Evolutionary conservation across 2,329 filamentous ascomycete genomes (phyloP), one percentile per base, ranked within the genome.

Genomic region (Aspergillus tanneri): DNA sequence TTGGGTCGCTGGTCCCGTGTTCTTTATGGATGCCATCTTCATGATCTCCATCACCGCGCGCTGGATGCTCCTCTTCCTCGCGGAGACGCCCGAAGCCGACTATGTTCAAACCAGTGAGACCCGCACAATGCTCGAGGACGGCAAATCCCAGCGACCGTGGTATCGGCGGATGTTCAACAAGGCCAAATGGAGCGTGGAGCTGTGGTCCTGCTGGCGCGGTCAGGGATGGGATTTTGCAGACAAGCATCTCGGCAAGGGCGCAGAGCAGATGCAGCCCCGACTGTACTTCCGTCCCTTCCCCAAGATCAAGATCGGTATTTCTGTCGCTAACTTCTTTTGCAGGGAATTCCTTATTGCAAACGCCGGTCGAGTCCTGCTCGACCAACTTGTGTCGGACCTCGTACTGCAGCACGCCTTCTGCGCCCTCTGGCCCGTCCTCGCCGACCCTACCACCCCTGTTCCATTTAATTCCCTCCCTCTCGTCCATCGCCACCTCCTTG

Each of bases 11-110:
- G 21, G 37, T 40, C 37, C 37, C 21, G 37, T 22, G 11, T 40
- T 40, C 19, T 40, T 40, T 22, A 40, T 40, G 37, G 37, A 40
- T 40, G 37, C 37, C 10, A 40, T 40, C 21, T 40, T 40, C 37
- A 40, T 40, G 37, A 40, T 40, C 37, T 40, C 37, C 37, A 40
- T 40, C 37, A 40, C 21, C 18, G 37, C 24, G 11, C 37, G 37
- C 4, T 40, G 37, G 37, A 25, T 25, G 37, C 21, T 40, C 21
- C 21, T 40, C 18, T 40, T 40, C 37, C 37, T 40, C 10, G 24
- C 37, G 21, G 37, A 22, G 24, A 40, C 37, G 21, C 37, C 37
- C 19, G 37, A 40, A 40, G 24, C 24, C 37, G 37, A 40, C 37
- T 40, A 40, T 22, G 12, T 22, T 22, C 37, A 40, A 22, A 40